Percentiles rank a stretch among this genome's conserved stretches.
These are phyloP conservation scores for Gossypium thurberi DNA, from an alignment of 345 rosid genomes.

Conservation along the genomic window DNA sequence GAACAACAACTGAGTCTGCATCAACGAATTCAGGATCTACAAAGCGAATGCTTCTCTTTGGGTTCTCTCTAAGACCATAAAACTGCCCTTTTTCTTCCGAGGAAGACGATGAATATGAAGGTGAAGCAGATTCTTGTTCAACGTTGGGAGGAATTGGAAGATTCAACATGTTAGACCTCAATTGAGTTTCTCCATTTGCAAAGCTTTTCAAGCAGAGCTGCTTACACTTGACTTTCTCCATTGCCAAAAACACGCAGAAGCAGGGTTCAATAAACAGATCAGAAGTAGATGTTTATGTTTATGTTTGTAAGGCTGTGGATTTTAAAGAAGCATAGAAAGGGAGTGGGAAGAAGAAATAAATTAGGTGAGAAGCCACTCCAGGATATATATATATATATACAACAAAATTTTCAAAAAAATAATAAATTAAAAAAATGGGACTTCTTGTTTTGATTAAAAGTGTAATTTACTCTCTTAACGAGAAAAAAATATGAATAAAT, in stretches of 20 bases:
- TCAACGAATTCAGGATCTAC: slow-evolving; percentile 61
- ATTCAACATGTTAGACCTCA: slow-evolving; percentile 69
- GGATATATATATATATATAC: slow-evolving; percentile 10
- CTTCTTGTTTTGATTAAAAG: neutral
- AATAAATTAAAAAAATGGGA: neutral
- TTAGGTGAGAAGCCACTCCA: slow-evolving; percentile 78
- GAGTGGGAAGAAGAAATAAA: slow-evolving; percentile 40
- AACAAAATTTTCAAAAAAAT: slow-evolving; percentile 1
- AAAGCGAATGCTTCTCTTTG: slow-evolving; percentile 40
- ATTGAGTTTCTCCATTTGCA: slow-evolving; percentile 65
- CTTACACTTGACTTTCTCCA: slow-evolving; percentile 70
- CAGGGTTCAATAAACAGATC: neutral
- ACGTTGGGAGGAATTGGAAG: slow-evolving; percentile 34
- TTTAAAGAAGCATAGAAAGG: slow-evolving; percentile 27
- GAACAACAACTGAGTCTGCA: slow-evolving; percentile 47
- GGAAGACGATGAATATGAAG: slow-evolving; percentile 22
- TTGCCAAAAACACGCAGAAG: slow-evolving; percentile 7
- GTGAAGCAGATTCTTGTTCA: slow-evolving; percentile 28
- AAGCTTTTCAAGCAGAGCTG: slow-evolving; percentile 59
- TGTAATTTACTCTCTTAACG: slow-evolving; percentile 1
- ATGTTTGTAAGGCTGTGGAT: slow-evolving; percentile 8
- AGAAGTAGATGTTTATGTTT: slow-evolving; percentile 10
- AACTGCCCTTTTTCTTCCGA: slow-evolving; percentile 24
- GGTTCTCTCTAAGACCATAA: slow-evolving; percentile 50
- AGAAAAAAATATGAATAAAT: slow-evolving; percentile 10